Percentiles rank a stretch among this genome's conserved stretches.
Conservation (phyloP, 495 filamentous ascomycete species). For the Gamarada debralockiae region DNA sequence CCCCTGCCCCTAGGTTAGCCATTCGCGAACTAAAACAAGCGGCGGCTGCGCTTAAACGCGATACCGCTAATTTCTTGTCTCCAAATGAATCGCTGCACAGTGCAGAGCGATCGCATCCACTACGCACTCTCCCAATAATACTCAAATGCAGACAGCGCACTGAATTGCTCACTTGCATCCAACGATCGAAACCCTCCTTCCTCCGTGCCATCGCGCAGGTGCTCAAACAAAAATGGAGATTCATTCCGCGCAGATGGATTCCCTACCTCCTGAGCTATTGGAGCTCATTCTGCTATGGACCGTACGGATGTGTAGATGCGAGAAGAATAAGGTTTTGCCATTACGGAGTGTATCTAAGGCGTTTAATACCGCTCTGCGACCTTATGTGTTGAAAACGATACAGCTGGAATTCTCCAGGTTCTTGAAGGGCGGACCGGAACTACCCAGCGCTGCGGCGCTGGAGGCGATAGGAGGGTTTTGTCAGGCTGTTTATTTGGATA, state of each 20-base stretch:
- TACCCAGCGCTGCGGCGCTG: slow-evolving; percentile 1
- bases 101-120: too few species aligned
- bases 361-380: slow-evolving; percentile 20
- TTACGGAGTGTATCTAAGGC: slow-evolving; percentile 23
- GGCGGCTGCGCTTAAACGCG: too few species aligned
- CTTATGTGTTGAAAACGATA: slow-evolving; percentile 21
- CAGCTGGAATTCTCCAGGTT: slow-evolving; percentile 25
- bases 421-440: not conserved
- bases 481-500: slow-evolving; percentile 23
- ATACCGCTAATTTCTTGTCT: too few species aligned
- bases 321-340: slow-evolving; percentile 23
- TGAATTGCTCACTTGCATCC: too few species aligned
- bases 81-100: too few species aligned
- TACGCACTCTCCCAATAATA: too few species aligned
- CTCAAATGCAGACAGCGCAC: too few species aligned
- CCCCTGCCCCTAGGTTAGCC: too few species aligned
- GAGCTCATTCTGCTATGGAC: slow-evolving; percentile 14
- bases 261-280: slow-evolving; percentile 21
- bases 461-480: slow-evolving; percentile 9
- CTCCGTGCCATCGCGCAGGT: not conserved
- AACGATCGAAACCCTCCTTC: too few species aligned
- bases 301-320: slow-evolving; percentile 8
- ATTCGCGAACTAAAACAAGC: too few species aligned
- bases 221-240: not conserved
- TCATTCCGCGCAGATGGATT: slow-evolving; percentile 11